Base-by-base conservation (phyloP, 257 asterid species). In the Rhazya stricta region DNA sequence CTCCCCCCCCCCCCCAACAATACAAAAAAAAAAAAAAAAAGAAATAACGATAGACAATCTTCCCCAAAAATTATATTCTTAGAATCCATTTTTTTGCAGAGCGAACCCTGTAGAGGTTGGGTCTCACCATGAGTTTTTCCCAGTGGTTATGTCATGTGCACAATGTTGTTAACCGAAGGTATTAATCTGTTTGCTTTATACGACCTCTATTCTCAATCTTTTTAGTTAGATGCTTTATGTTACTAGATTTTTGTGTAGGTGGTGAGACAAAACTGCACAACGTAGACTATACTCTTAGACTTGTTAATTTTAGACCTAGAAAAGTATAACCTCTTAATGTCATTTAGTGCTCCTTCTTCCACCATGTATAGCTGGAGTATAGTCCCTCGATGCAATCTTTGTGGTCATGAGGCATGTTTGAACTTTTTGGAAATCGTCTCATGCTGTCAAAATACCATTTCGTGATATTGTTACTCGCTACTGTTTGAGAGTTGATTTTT, bases 81-180 rank as follows among this genome's bases (percentile, higher is more conserved):
- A n/a, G 50, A 11, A 45, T 77, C 37, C 51, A 32, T 30, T 42
- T 29, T 25, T 41, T 71, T 39, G 81, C 92, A 93, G 99, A 79
- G 81, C 89, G 71, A 89, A 88, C 74, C 97, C 97, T 12, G 96
- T 92, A 12, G 83, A 85, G 80, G 89, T 86, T 74, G 96, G 98
- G 78, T 89, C 97, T 63, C 98, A 94, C 30, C 84, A 86, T 9
- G 97, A 94, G 77, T 87, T 94, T n/a, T 63, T 87, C 97, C 32
- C 93, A 82, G 67, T 91, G 97, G 98, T 73, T 94, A 85, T 94
- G 97, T 80, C 90, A 87, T 6, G 90, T 76, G 62, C 99, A 94
- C 84, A 94, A 92, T 77, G 89, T 94, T 71, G 99, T 94, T 69
- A 94, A 92, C 75, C 81, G 99, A 83, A 94, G 99, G 97, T 94